Evolutionary conservation across 208 protist species (phyloP).

Genomic region (Trypanosoma lewisi): DNA sequence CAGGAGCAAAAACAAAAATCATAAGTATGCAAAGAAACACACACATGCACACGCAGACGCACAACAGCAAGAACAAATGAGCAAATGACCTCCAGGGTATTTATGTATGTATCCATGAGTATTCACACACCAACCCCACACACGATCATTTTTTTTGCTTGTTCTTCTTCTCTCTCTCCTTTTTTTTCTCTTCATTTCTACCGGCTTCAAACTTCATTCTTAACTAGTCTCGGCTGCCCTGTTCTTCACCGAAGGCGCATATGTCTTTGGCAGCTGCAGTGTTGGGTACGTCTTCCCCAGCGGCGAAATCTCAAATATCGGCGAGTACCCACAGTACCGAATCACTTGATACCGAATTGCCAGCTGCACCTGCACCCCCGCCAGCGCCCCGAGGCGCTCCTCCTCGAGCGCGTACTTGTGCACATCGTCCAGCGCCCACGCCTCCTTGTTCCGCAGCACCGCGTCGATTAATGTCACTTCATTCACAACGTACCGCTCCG

Average conservation of each 20-base stretch:
- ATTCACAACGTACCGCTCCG: slow-evolving; percentile 27
- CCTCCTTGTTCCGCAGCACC: slow-evolving; percentile 33
- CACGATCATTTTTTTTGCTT: background rate
- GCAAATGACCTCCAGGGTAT: too few species aligned
- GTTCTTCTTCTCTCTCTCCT: background rate
- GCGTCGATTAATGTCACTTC: slow-evolving; percentile 60
- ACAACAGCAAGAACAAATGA: too few species aligned
- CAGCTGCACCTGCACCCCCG: slow-evolving; percentile 37
- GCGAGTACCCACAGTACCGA: slow-evolving; percentile 68
- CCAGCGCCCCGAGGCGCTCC: slow-evolving; percentile 26
- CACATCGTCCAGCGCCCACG: slow-evolving; percentile 16
- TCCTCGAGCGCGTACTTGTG: slow-evolving; percentile 63
- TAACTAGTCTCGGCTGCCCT: background rate
- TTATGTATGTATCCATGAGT: too few species aligned
- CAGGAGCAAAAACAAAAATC: too few species aligned
- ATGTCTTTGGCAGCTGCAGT: slow-evolving; percentile 14
- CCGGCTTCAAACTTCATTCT: background rate
- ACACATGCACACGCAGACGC: too few species aligned
- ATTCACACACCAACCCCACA: too few species aligned
- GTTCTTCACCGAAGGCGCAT: too few species aligned
- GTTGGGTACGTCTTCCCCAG: slow-evolving; percentile 15
- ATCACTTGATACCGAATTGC: slow-evolving; percentile 73
- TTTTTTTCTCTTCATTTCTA: background rate
- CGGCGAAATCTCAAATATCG: slow-evolving; percentile 36
- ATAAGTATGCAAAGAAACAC: too few species aligned